Conservation (phyloP, 306 rosid genomes). For the Trifolium subterraneum region DNA sequence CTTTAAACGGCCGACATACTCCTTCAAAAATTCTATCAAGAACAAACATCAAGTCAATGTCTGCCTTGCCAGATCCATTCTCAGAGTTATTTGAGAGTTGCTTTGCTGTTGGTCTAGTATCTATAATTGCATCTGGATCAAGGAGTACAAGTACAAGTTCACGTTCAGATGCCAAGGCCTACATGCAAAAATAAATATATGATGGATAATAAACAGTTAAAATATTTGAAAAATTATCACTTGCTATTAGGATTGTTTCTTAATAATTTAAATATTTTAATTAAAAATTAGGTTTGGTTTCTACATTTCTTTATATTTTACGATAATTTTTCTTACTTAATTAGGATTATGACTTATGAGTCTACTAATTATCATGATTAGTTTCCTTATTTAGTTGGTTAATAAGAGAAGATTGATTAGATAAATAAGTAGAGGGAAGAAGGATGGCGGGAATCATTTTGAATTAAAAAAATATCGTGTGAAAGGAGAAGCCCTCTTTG, state of each 20-base stretch:
- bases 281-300: neutral
- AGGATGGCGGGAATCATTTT: neutral
- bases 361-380: neutral
- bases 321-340: neutral
- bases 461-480: neutral
- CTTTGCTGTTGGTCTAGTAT: conserved; percentile 63
- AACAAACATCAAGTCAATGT: conserved; percentile 83
- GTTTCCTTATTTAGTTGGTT: conserved; percentile 6
- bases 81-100: conserved; percentile 59
- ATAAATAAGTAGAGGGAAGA: neutral
- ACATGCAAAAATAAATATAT: conserved; percentile 35
- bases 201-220: conserved; percentile 1
- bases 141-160: conserved; percentile 82
- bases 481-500: conserved; percentile 6
- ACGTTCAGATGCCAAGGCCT: conserved; percentile 99
- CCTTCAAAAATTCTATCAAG: conserved; percentile 98
- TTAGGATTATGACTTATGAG: neutral
- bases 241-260: neutral
- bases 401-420: neutral
- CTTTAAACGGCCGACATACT: conserved; percentile 98
- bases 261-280: neutral
- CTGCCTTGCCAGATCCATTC: conserved; percentile 63
- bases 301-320: conserved; percentile 1
- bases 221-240: conserved; percentile 10
- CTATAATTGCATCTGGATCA: conserved; percentile 78